Base-by-base conservation (phyloP, 2,329 filamentous ascomycete genomes). In the Colletotrichum higginsianum region DNA sequence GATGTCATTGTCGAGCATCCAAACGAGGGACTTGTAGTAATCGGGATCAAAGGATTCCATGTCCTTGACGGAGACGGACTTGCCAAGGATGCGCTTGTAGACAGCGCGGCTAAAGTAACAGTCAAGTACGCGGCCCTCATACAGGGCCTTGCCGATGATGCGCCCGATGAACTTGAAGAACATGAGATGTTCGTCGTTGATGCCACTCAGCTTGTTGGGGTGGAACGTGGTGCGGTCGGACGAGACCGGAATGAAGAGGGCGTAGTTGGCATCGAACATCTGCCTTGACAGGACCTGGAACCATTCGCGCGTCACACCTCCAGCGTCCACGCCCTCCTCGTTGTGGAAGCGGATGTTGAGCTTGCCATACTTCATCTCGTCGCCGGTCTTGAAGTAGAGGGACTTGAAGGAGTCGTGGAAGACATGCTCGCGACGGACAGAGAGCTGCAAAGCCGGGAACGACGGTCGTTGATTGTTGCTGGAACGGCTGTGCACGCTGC, bases 81-180 rank as follows among this genome's bases (percentile, higher is more conserved):
- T 97, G 80, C 96, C 94, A 38, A 99, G 90, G 75, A 99, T 98
- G 76, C 94, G 93, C 86, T 98, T 98, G 88, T 99, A 99, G 62
- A 99, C 96, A 16, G 97, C 97, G 79, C 96, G 92, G 84, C 96
- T 98, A 86, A 99, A 99, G 87, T 98, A 97, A 82, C 96, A 99
- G 82, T 99, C 96, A 40, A 99, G 91, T 46, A 99, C 91, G 67
- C 96, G 93, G 56, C 94, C 94, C 84, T 99, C 97, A 81, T 98
- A 99, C 60, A 99, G 88, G 47, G 96, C 96, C 84, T 99, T 99
- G 78, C 96, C 97, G 76, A 99, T 99, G 82, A 99, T 95, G 61
- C 96, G 94, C 52, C 96, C 96, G 78, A 99, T 98, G 84, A 99
- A 99, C 81, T 98, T 98, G 90, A 99, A 99, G 89, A 98, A 99